Conservation (phyloP, 495 filamentous ascomycete species). For the Thermothielavioides terrestris region DNA sequence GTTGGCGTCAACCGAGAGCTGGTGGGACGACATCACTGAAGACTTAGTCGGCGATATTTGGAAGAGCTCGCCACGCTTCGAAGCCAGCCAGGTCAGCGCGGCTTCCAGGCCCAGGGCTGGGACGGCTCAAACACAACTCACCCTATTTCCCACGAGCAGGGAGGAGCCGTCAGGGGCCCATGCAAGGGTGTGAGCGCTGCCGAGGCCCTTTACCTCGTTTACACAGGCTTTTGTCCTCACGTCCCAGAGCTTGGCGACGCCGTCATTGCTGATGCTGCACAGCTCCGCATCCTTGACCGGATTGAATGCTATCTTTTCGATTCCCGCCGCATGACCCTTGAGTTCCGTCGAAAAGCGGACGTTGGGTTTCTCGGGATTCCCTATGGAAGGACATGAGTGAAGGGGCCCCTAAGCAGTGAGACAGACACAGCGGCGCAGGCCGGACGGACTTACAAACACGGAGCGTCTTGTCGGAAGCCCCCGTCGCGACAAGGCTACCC, state of each 20-base stretch:
- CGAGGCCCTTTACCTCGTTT: slow-evolving; percentile 71
- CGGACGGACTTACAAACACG: slow-evolving; percentile 49
- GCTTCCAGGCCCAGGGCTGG: too few species aligned
- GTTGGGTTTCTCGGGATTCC: slow-evolving; percentile 82
- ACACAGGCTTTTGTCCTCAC: slow-evolving; percentile 71
- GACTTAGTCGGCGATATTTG: slow-evolving; percentile 49
- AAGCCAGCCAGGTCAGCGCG: neutral
- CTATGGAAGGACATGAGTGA: slow-evolving; percentile 18
- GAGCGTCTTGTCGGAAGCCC: slow-evolving; percentile 69
- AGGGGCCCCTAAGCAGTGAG: too few species aligned
- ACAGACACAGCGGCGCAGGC: neutral
- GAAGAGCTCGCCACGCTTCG: slow-evolving; percentile 61
- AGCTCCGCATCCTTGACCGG: slow-evolving; percentile 81
- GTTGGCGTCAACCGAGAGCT: slow-evolving; percentile 70
- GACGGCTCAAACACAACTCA: slow-evolving; percentile 29
- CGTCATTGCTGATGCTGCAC: slow-evolving; percentile 76
- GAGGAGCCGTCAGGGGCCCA: slow-evolving; percentile 84
- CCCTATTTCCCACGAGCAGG: slow-evolving; percentile 79
- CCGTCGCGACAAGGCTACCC: slow-evolving; percentile 80
- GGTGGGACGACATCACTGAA: slow-evolving; percentile 50
- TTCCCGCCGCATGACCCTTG: slow-evolving; percentile 63
- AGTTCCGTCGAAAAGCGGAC: slow-evolving; percentile 78
- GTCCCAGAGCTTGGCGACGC: slow-evolving; percentile 87
- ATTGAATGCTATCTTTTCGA: slow-evolving; percentile 87
- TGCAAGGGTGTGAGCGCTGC: slow-evolving; percentile 71